Base-by-base conservation (phyloP, 371 early-diverging fungal genomes). In the Apophysomyces elegans region DNA sequence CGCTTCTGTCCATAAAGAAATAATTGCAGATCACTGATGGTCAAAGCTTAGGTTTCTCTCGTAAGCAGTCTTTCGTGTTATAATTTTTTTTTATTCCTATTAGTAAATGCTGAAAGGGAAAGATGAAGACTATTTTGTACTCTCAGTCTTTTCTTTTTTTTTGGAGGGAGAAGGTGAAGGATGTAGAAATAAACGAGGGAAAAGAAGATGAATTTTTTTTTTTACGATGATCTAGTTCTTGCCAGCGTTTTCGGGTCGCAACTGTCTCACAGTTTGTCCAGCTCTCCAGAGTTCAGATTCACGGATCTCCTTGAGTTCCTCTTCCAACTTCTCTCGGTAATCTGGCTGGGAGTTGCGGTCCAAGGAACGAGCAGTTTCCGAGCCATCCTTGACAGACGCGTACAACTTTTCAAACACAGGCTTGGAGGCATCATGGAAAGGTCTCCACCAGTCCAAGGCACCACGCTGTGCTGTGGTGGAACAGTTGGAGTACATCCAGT, bases 401-500 rank as follows among this genome's bases (percentile, higher is more conserved):
- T 98, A 98, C 64, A 98, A 82, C 63, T 91, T 77, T 78, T 96
- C 91, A 79, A 96, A 96, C 63, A 98, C 93, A 58, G 98, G 98
- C 89, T 93, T 94, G 77, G 94, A 88, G 59, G 93, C 95, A 63
- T 89, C 84, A 81, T 95, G 90, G 92, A 98, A 98, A 70, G 91
- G 88, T 67, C 91, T 91, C 82, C 92, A 93, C 98, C 98, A 98
- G 87, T 98, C 98, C 65, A 98, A 88, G 46, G 98, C 98, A 78
- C 98, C 98, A 72, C 97, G 93, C 81, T 91, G 91, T 46, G 93
- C 93, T 56, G 98, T 97, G 67, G 96, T 96, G 37, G 94, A 94
- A 88, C 98, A 98, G 91, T 95, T 95, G 80, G 94, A 74, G 82
- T 91, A 93, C 94, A 93, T 92, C 96, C 96, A 96, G 84, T 95